These are phyloP conservation scores for Sclerotinia subarctica DNA, from an alignment of 2,329 filamentous ascomycete species.

Conservation along the genomic window DNA sequence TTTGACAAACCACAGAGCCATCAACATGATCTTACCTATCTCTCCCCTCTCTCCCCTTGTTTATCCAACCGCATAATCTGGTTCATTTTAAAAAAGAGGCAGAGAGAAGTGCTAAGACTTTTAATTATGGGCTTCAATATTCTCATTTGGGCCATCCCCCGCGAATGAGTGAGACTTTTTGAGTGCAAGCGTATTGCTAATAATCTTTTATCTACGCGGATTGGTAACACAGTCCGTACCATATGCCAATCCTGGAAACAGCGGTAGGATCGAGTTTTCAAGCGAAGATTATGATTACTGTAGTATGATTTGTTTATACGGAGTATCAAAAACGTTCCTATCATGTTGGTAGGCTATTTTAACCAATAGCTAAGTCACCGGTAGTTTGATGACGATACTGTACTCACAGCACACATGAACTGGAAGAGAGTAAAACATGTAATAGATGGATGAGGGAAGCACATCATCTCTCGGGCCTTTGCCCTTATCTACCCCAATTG, in stretches of 20 bases:
- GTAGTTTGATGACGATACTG: background rate
- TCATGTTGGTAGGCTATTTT: background rate
- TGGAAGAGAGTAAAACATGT: too few relatives aligned
- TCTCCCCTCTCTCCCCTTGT: background rate
- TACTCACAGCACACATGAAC: background rate
- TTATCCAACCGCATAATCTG: background rate
- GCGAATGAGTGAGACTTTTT: background rate
- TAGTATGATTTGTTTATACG: too few relatives aligned
- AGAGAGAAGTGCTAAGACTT: background rate
- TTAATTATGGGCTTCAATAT: conserved; percentile 2
- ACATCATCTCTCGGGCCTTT: background rate
- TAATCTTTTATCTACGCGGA: background rate
- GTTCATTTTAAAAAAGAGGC: background rate
- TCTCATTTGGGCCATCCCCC: background rate
- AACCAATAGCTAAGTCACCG: too few relatives aligned
- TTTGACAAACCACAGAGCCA: background rate
- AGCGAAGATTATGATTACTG: background rate
- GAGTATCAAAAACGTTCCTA: background rate
- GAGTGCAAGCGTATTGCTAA: background rate
- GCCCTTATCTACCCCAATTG: background rate
- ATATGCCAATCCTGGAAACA: background rate
- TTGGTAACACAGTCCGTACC: too few relatives aligned
- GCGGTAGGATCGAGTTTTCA: background rate
- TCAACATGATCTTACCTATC: too few relatives aligned
- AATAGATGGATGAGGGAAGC: too few relatives aligned